Conservation (phyloP, 495 filamentous ascomycete genomes). For the Neurospora pannonica region DNA sequence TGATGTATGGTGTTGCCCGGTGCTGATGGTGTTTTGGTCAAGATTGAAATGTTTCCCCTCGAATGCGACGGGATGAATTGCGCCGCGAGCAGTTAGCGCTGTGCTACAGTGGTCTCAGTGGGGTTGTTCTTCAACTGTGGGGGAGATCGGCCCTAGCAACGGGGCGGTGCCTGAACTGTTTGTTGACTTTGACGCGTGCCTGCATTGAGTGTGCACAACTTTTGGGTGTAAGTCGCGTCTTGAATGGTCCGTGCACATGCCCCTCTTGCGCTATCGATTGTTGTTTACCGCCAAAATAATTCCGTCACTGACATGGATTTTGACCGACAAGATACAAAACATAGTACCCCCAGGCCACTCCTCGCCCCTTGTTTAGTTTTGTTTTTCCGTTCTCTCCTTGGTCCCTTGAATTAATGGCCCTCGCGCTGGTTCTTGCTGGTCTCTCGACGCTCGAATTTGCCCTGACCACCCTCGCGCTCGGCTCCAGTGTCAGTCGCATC, state of each 20-base stretch:
- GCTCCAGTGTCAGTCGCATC: constrained; percentile 1
- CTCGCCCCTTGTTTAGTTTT: not conserved
- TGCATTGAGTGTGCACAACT: not conserved
- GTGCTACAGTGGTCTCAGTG: not conserved
- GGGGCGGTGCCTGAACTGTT: not conserved
- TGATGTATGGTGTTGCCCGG: not conserved
- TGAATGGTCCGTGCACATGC: not conserved
- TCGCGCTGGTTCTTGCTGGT: not conserved
- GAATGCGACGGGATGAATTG: not conserved
- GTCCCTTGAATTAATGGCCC: not conserved
- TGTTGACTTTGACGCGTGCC: not conserved
- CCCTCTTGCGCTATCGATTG: not conserved
- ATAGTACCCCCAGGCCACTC: not conserved
- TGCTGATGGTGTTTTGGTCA: not conserved
- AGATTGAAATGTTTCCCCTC: not conserved
- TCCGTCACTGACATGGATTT: not conserved
- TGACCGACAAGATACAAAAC: not conserved
- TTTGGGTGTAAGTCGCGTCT: not conserved
- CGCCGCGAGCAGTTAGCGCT: not conserved
- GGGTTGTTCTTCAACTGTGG: not conserved
- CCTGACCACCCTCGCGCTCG: not conserved
- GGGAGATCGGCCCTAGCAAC: not conserved
- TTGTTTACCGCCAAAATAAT: constrained; percentile 3
- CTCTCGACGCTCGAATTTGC: not conserved
- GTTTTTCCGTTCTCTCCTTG: not conserved